Percentiles rank a stretch among this genome's conserved stretches.
Evolutionary conservation across 2,329 filamentous ascomycete genomes (phyloP).

Genomic region (Orbilia oligospora): DNA sequence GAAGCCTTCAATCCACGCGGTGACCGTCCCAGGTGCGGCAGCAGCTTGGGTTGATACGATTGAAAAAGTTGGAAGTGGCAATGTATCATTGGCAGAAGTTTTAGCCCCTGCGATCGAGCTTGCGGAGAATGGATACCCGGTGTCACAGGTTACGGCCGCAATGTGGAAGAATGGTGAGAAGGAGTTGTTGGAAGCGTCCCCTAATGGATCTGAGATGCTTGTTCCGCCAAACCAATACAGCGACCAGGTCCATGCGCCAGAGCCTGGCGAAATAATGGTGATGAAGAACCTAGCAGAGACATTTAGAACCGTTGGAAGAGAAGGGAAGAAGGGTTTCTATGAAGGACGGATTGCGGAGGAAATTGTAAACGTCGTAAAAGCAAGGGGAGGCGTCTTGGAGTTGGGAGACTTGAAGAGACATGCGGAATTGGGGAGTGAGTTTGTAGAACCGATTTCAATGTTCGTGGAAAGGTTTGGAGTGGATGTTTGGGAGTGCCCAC

Average conservation of each 20-base stretch:
- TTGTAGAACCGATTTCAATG: conserved; percentile 87
- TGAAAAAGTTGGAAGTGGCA: conserved; percentile 90
- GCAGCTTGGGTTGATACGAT: conserved; percentile 94
- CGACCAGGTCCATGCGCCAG: conserved; percentile 81
- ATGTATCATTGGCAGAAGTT: conserved; percentile 81
- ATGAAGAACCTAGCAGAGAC: conserved; percentile 85
- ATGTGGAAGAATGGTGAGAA: conserved; percentile 79
- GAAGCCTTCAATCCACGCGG: conserved; percentile 81
- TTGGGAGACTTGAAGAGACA: conserved; percentile 86
- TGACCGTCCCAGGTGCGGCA: conserved; percentile 89
- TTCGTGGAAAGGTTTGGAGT: conserved; percentile 68
- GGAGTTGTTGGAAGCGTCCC: conserved; percentile 79
- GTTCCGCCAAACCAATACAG: conserved; percentile 67
- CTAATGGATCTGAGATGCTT: conserved; percentile 88
- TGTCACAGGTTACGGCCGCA: conserved; percentile 81
- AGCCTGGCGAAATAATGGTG: conserved; percentile 87
- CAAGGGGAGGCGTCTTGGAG: conserved; percentile 82
- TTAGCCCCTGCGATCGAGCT: conserved; percentile 86
- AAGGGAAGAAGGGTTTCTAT: conserved; percentile 94
- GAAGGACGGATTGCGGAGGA: conserved; percentile 84
- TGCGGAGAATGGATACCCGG: conserved; percentile 89
- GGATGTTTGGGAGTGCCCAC: conserved; percentile 94
- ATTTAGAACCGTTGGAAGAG: conserved; percentile 81
- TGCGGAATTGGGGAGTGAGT: conserved; percentile 79
- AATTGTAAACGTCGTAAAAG: conserved; percentile 81